A percentile compares a stretch with the other conserved stretches of the same genome.
Conservation (phyloP, 371 early-diverging fungal genomes). For the Rhizopus stolonifer region DNA sequence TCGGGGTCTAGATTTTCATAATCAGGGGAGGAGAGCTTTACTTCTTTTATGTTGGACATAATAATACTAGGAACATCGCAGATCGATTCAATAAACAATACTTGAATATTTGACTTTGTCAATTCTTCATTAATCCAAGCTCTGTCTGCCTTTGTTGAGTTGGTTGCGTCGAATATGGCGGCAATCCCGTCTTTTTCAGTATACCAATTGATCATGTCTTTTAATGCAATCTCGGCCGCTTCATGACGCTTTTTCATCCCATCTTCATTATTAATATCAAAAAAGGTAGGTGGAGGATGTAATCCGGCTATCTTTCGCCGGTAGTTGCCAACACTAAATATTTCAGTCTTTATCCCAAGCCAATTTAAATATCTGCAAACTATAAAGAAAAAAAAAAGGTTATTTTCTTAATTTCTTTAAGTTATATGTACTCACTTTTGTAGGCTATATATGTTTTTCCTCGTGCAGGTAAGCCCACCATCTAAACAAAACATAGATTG, state of each 20-base stretch:
- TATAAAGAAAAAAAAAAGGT: too few species aligned
- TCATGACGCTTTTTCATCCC: constrained; percentile 70
- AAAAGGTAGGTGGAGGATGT: constrained; percentile 80
- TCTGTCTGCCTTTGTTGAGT: constrained; percentile 86
- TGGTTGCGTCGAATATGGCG: constrained; percentile 96
- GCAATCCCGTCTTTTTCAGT: constrained; percentile 70
- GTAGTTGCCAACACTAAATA: constrained; percentile 94
- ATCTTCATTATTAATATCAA: constrained; percentile 80
- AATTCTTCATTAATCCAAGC: constrained; percentile 67
- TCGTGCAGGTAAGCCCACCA: constrained; percentile 88
- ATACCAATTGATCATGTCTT: constrained; percentile 92
- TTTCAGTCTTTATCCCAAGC: constrained; percentile 89
- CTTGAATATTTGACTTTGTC: constrained; percentile 70
- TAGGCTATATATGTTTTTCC: constrained; percentile 91
- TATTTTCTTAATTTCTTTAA: constrained; percentile 3
- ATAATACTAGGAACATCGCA: constrained; percentile 88
- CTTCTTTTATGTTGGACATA: constrained; percentile 87
- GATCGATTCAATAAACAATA: constrained; percentile 93
- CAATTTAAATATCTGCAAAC: constrained; percentile 91
- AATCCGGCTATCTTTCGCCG: constrained; percentile 85
- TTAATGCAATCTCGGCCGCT: constrained; percentile 80
- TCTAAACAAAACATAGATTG: constrained; percentile 36
- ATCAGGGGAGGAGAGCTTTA: constrained; percentile 92
- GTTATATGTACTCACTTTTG: constrained; percentile 74
- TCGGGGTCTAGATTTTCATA: constrained; percentile 77